Evolutionary conservation across 805 yeast genomes (phyloP).

Genomic region (Peterozyma toletana): DNA sequence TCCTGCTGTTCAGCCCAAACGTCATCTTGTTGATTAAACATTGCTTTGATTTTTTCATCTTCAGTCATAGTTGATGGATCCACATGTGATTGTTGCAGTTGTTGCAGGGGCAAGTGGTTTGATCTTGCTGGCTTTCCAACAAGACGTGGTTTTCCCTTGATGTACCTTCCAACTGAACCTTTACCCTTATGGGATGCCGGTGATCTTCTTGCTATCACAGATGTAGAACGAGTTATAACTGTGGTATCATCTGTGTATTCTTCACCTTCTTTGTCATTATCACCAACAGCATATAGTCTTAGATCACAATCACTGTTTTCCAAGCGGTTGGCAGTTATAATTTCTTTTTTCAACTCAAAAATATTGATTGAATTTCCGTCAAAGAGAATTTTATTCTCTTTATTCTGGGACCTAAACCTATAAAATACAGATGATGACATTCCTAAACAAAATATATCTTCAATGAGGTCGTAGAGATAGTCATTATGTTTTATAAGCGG

Average conservation of each 20-base stretch:
- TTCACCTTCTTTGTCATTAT: slow-evolving; percentile 48
- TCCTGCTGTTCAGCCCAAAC: slow-evolving; percentile 96
- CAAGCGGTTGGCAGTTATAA: slow-evolving; percentile 70
- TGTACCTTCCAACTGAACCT: slow-evolving; percentile 63
- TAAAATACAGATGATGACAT: slow-evolving; percentile 91
- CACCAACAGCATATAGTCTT: slow-evolving; percentile 52
- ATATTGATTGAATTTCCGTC: slow-evolving; percentile 97
- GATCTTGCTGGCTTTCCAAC: slow-evolving; percentile 17
- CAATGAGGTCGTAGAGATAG: no score
- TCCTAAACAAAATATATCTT: background rate
- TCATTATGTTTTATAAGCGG: no score
- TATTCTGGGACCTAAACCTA: slow-evolving; percentile 76
- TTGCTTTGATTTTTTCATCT: slow-evolving; percentile 80
- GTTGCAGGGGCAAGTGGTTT: slow-evolving; percentile 11
- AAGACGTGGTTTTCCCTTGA: slow-evolving; percentile 62
- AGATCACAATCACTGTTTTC: slow-evolving; percentile 85
- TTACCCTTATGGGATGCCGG: slow-evolving; percentile 49
- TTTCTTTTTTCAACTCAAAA: slow-evolving; percentile 89
- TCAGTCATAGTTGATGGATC: slow-evolving; percentile 50
- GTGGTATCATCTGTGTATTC: slow-evolving; percentile 85
- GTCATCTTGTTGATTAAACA: slow-evolving; percentile 90
- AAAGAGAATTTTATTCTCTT: slow-evolving; percentile 70
- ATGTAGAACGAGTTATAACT: slow-evolving; percentile 84
- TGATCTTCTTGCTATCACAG: slow-evolving; percentile 72
- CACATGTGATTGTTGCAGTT: slow-evolving; percentile 10